Base-by-base conservation (phyloP, 768 basidiomycete species). In the Guyanaporus albipodus region DNA sequence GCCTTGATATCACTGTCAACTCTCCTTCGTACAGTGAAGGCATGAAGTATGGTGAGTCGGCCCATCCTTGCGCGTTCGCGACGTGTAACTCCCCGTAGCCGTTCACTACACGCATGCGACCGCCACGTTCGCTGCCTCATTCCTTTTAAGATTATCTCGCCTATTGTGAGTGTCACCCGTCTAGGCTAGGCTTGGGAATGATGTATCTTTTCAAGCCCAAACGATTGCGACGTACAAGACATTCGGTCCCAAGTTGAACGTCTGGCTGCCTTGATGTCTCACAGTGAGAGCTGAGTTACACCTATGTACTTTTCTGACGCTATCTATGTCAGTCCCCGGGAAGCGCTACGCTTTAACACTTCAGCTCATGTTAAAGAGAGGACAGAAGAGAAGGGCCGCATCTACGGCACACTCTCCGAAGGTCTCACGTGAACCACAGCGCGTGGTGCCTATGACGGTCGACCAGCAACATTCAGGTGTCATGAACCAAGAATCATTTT, bases 101-200 rank as follows among this genome's bases (percentile, higher is more conserved):
- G 87, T 92, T n/a, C 85, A 90, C 61, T 87, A 88, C 58, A 87
- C 87, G 12, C 93, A 97, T 61, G 89, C 90, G 33, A 90, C 91
- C 23, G 93, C 93, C 6, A 95, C 93, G 0, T 97, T 97, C 68
- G 80, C 89, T 18, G 93, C 92, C 11, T 90, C 91, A 4, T 87
- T 97, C 66, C 73, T 95, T 49, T 74, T 97, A 39, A 84, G 93
- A 26, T 73, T 96, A 38, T 82, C 85, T 29, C 81, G 93, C 21
- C 74, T 97, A 32, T 94, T 96, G 89, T 91, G 61, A 68, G 88
- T 68, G 21, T 10, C n/a, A 8, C 28, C 5, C 3, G 19, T 33
- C 29, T 27, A 11, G 1, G n/a, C 14, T 28, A 23, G 24, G 15
- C 35, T 31, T 22, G 10, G 10, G 24, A 18, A 22, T 35, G 44